These are phyloP conservation scores for Discostella stelligeroides DNA, from an alignment of 108 stramenopile species.

Conservation along the genomic window DNA sequence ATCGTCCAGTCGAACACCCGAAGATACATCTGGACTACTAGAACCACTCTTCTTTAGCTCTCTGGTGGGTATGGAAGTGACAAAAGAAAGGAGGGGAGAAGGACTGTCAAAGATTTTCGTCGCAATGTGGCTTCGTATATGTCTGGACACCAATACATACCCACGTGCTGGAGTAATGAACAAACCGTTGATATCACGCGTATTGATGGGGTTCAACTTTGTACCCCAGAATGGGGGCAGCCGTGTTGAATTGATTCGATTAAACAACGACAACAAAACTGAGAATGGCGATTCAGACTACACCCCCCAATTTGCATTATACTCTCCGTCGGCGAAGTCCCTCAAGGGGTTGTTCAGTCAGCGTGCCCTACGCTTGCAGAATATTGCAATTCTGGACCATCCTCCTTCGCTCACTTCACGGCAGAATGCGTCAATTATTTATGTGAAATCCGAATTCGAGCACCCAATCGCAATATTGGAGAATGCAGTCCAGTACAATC, in stretches of 20 bases:
- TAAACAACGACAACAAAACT: constrained; percentile 17
- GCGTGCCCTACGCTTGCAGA: constrained; percentile 35
- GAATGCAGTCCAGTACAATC: constrained; percentile 31
- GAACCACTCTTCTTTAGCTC: constrained; percentile 30
- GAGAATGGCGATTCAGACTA: not conserved
- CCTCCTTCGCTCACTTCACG: constrained; percentile 1
- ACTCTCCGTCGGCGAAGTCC: constrained; percentile 34
- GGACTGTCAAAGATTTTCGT: constrained; percentile 46
- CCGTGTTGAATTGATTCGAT: constrained; percentile 32
- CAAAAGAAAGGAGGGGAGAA: constrained; percentile 31
- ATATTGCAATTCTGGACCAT: constrained; percentile 34
- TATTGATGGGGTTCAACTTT: constrained; percentile 45
- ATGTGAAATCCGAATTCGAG: constrained; percentile 43
- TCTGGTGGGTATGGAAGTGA: constrained; percentile 51
- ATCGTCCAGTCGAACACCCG: constrained; percentile 3
- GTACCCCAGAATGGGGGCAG: constrained; percentile 42
- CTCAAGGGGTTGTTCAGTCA: constrained; percentile 40
- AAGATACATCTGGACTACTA: not conserved
- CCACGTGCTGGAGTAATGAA: constrained; percentile 54
- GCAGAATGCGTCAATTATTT: constrained; percentile 12
- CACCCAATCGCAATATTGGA: constrained; percentile 39
- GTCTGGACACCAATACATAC: constrained; percentile 34
- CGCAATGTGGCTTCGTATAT: constrained; percentile 49
- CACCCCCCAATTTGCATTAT: constrained; percentile 31
- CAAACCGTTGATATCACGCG: constrained; percentile 46